phyloP scores from a whole-genome alignment of 345 rosid genomes.

The Reutealis trisperma region DNA sequence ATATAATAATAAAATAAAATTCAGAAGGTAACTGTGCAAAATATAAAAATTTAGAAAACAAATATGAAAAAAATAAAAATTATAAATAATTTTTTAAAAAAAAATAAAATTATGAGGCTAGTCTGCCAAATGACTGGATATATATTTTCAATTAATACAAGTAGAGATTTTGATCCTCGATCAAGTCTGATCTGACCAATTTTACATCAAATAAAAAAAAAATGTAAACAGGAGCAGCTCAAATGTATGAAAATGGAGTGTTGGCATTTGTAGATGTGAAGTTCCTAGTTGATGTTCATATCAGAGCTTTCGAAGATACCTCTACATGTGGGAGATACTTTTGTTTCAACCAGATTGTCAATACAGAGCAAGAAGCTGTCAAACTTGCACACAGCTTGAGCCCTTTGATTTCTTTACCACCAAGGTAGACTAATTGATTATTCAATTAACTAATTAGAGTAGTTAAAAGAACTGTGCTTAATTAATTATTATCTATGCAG shows the following conservation, averaged over 20 bases:
- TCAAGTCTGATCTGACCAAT: no score
- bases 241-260: slow-evolving; percentile 85
- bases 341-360: slow-evolving; percentile 71
- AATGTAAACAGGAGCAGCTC: slow-evolving; percentile 57
- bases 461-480: no score
- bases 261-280: slow-evolving; percentile 57
- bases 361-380: slow-evolving; percentile 57
- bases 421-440: slow-evolving; percentile 50
- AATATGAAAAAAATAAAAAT: no score
- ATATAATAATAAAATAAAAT: no score
- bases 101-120: no score
- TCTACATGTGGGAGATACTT: slow-evolving; percentile 78
- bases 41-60: no score
- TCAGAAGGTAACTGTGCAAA: no score
- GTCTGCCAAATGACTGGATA: no score
- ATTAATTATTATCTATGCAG: slow-evolving; percentile 32
- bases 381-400: slow-evolving; percentile 56
- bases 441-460: neutral
- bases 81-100: no score
- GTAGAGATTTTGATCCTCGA: no score
- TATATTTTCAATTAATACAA: no score
- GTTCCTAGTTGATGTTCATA: slow-evolving; percentile 69
- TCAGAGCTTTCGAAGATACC: slow-evolving; percentile 63
- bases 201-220: no score
- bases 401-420: slow-evolving; percentile 67